A percentile compares a stretch with the other conserved stretches of the same genome.
phyloP scores from a whole-genome alignment of 371 early-diverging fungal species.

The Actinomucor elegans region DNA sequence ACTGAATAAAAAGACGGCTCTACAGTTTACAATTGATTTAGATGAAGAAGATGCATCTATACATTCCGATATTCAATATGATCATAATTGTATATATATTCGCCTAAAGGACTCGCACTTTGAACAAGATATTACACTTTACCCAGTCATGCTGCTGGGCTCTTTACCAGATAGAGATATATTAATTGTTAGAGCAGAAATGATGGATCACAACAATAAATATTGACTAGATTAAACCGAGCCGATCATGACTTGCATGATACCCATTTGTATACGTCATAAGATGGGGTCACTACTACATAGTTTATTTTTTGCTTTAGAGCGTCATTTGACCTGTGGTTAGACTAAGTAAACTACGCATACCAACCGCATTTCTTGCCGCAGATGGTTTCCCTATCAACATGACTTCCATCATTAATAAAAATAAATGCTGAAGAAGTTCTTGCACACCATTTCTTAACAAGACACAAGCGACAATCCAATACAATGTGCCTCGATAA shows the following conservation, averaged over 20 bases:
- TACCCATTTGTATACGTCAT: background rate
- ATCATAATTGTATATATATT: constrained; percentile 26
- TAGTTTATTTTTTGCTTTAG: constrained; percentile 3
- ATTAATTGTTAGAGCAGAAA: constrained; percentile 33
- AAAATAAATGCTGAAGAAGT: constrained; percentile 25
- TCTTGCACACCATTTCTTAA: constrained; percentile 36
- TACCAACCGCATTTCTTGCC: constrained; percentile 15
- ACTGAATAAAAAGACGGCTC: background rate
- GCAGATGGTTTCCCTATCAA: background rate
- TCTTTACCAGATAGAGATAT: constrained; percentile 39
- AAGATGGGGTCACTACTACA: background rate
- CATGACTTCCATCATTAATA: constrained; percentile 25
- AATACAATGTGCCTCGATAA: constrained; percentile 32
- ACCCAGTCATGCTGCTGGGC: constrained; percentile 31
- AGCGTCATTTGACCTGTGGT: constrained; percentile 29
- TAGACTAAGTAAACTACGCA: constrained; percentile 20
- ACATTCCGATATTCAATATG: constrained; percentile 16
- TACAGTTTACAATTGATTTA: constrained; percentile 15
- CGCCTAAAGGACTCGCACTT: constrained; percentile 33
- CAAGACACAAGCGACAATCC: constrained; percentile 34
- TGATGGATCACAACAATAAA: constrained; percentile 24
- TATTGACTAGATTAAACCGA: constrained; percentile 17
- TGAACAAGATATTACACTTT: constrained; percentile 28
- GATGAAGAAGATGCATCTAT: constrained; percentile 35
- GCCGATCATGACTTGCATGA: constrained; percentile 14